A percentile compares a stretch with the other conserved stretches of the same genome.
These are phyloP conservation scores for Trichoderma simmonsii DNA, from an alignment of 2,329 filamentous ascomycete genomes.

Conservation along the genomic window DNA sequence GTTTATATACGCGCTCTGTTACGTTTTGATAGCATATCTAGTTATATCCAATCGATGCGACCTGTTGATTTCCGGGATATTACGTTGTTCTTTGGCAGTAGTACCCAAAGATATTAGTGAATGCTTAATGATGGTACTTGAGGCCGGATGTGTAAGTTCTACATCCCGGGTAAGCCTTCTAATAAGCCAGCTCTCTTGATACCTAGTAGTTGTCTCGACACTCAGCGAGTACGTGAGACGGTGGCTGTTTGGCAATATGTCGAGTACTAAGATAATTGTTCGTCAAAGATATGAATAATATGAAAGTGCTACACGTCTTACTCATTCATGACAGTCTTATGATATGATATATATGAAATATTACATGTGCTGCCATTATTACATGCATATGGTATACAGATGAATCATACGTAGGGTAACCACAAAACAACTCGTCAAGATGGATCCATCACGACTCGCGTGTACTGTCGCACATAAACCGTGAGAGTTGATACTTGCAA, in stretches of 20 bases:
- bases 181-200: neutral
- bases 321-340: neutral
- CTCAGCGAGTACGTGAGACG: neutral
- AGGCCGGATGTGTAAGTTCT: neutral
- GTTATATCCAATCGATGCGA: neutral
- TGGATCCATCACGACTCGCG: neutral
- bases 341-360: neutral
- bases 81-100: too few species aligned
- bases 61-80: neutral
- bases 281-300: neutral
- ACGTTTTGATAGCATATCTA: neutral
- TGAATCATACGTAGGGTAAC: neutral
- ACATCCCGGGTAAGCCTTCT: neutral
- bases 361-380: neutral
- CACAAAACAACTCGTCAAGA: neutral
- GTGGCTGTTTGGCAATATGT: fast-evolving
- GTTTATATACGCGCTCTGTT: neutral
- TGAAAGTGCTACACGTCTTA: neutral
- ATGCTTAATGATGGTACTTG: neutral
- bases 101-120: neutral
- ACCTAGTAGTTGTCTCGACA: too few species aligned
- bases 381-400: neutral
- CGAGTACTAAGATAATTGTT: neutral
- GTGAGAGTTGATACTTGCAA: neutral
- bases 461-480: neutral